These are phyloP conservation scores for Mucor sp. DNA, from an alignment of 371 early-diverging fungal species.

Conservation along the genomic window DNA sequence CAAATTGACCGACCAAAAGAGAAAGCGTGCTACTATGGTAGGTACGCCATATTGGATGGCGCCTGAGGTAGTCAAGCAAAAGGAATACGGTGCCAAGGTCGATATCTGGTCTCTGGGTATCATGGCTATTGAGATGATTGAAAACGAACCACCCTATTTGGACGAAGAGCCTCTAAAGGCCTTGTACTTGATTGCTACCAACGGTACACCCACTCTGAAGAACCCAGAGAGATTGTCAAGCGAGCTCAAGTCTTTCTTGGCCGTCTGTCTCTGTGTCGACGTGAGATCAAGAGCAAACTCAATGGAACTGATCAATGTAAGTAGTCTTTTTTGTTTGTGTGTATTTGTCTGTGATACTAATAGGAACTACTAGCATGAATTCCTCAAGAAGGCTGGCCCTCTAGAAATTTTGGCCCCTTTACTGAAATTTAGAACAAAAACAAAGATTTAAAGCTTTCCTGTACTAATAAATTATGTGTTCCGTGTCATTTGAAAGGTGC, in stretches of 20 bases:
- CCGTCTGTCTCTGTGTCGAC: constrained; percentile 89
- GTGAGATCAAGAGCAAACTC: constrained; percentile 84
- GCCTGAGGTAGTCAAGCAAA: constrained; percentile 91
- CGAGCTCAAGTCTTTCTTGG: constrained; percentile 88
- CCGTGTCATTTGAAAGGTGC: constrained; percentile 3
- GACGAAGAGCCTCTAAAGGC: constrained; percentile 95
- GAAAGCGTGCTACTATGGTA: constrained; percentile 93
- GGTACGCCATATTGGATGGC: constrained; percentile 95
- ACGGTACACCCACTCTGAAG: constrained; percentile 95
- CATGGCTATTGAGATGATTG: constrained; percentile 98
- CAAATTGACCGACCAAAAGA: constrained; percentile 80
- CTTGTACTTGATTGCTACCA: constrained; percentile 94
- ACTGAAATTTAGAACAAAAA: constrained; percentile 46
- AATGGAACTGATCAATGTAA: constrained; percentile 75
- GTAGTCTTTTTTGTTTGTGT: not conserved
- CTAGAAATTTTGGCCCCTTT: constrained; percentile 55
- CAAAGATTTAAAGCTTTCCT: constrained; percentile 2
- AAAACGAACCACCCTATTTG: constrained; percentile 97
- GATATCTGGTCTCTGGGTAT: constrained; percentile 96
- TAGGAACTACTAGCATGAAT: constrained; percentile 59
- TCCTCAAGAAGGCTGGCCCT: constrained; percentile 66
- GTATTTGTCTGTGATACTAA: too few species aligned
- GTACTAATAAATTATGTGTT: not conserved
- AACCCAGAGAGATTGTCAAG: constrained; percentile 80
- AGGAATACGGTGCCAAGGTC: constrained; percentile 88